Conservation (phyloP, 345 rosid genomes). For the Viola odorata region DNA sequence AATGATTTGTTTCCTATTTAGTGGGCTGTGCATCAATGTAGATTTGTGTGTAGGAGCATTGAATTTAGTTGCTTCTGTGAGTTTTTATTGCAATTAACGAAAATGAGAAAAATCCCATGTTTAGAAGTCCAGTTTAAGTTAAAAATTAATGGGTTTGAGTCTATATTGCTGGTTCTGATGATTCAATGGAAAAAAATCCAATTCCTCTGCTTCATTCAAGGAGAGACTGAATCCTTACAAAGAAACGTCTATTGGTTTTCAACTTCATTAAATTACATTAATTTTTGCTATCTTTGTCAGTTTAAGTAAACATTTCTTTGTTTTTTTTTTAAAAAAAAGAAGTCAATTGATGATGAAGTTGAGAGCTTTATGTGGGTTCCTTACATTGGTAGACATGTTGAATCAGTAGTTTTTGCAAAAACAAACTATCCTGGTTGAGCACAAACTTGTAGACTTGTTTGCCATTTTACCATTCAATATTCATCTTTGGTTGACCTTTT, state of each 20-base stretch:
- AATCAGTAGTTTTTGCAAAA: neutral
- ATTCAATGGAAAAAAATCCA: neutral
- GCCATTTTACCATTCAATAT: slow-evolving; percentile 13
- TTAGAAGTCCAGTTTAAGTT: neutral
- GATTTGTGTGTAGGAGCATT: too few species aligned
- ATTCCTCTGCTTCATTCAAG: neutral
- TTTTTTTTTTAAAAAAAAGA: neutral
- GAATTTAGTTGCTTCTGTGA: too few species aligned
- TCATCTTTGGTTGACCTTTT: slow-evolving; percentile 15
- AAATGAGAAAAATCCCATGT: too few species aligned
- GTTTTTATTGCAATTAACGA: too few species aligned
- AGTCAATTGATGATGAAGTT: slow-evolving; percentile 1
- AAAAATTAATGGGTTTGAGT: neutral
- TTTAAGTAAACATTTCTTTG: neutral
- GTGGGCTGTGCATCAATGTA: too few species aligned
- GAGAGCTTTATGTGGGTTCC: neutral
- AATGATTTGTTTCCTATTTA: too few species aligned
- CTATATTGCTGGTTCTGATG: neutral
- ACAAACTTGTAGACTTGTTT: slow-evolving; percentile 8
- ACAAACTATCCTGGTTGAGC: slow-evolving; percentile 14
- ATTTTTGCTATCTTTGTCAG: neutral
- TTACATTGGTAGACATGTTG: slow-evolving; percentile 1
- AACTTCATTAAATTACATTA: neutral
- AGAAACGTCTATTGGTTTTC: neutral
- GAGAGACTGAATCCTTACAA: neutral